Conservation (phyloP, 257 asterid genomes). For the Solanum peruvianum region DNA sequence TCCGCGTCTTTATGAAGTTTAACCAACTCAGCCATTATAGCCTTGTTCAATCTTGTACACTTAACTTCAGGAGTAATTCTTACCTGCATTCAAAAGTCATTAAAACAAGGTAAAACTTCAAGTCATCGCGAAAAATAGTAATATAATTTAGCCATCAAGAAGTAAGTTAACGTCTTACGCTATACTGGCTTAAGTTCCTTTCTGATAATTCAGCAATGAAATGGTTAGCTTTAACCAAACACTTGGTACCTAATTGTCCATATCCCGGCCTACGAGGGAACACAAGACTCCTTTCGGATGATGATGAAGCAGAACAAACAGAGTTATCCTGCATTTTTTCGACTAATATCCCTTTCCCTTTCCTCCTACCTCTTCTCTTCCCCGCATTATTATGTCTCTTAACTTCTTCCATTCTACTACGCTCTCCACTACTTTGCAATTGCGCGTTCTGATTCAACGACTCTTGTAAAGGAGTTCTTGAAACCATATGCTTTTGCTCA, state of each 20-base stretch:
- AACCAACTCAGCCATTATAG: slow-evolving; percentile 36
- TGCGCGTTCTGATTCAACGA: slow-evolving; percentile 21
- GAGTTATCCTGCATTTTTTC: slow-evolving; percentile 2
- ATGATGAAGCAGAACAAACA: slow-evolving; percentile 4
- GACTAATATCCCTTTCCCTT: slow-evolving; percentile 13
- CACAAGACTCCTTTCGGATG: slow-evolving; percentile 7
- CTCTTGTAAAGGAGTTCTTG: slow-evolving; percentile 20
- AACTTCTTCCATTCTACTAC: neutral
- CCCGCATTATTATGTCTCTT: neutral
- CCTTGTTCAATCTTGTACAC: slow-evolving; percentile 31
- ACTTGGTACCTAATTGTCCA: slow-evolving; percentile 25
- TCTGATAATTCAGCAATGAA: slow-evolving; percentile 38
- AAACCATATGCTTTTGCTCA: slow-evolving; percentile 10
- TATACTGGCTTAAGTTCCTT: slow-evolving; percentile 38
- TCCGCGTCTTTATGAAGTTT: slow-evolving; percentile 32
- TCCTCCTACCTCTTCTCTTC: slow-evolving; percentile 11
- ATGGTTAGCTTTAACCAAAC: slow-evolving; percentile 33
- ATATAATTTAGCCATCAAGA: neutral
- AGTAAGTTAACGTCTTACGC: slow-evolving; percentile 14
- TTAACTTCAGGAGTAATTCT: slow-evolving; percentile 36
- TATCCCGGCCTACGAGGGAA: slow-evolving; percentile 27
- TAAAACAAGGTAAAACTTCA: neutral
- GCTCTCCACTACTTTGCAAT: neutral
- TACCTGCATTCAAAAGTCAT: slow-evolving; percentile 16
- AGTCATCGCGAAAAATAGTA: neutral